Percentiles rank a stretch among this genome's conserved stretches.
These are phyloP conservation scores for Myrica gale DNA, from an alignment of 306 rosid genomes.

Conservation along the genomic window DNA sequence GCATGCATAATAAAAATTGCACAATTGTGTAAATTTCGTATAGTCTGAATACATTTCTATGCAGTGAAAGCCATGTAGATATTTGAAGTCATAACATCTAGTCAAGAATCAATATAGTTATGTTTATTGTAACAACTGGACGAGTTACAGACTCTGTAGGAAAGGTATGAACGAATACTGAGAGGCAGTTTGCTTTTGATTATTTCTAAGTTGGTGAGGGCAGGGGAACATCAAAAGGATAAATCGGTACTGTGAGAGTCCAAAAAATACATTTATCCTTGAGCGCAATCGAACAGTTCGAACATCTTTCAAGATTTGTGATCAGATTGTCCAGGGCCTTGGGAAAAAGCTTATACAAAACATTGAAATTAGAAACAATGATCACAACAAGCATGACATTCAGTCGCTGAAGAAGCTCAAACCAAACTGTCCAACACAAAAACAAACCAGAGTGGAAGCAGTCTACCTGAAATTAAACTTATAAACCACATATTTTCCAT, in stretches of 20 bases:
- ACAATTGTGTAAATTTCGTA: neutral
- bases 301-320: neutral
- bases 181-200: neutral
- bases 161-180: neutral
- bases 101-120: neutral
- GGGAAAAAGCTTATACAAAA: neutral
- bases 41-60: neutral
- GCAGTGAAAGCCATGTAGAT: neutral
- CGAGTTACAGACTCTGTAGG: neutral
- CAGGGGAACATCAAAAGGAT: neutral
- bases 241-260: neutral
- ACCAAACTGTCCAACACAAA: neutral
- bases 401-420: neutral
- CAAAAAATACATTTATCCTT: neutral
- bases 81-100: neutral
- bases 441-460: slow-evolving; percentile 2
- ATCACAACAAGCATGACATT: neutral
- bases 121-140: neutral
- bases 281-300: neutral
- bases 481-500: slow-evolving; percentile 45
- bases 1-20: neutral
- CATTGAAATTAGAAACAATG: neutral
- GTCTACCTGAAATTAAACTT: slow-evolving; percentile 71
- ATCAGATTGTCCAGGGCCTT: neutral
- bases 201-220: neutral